Evolutionary conservation across 768 basidiomycete genomes (phyloP), one percentile per base, ranked within the genome.

Genomic region (Mycena belliarum): DNA sequence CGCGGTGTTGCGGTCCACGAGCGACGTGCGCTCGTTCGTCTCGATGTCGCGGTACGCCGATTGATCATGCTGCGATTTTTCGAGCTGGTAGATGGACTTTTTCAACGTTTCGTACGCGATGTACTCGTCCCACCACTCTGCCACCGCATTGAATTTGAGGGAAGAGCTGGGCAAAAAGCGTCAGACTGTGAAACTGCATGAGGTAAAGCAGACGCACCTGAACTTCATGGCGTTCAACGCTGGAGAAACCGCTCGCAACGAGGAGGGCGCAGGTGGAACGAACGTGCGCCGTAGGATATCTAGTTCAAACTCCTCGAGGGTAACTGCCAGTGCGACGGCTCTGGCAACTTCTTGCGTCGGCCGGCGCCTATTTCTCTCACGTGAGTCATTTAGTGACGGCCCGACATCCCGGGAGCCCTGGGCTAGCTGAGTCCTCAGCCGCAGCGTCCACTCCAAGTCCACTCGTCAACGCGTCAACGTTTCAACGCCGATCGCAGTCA

Each of bases 101-200:
- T 94, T 95, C 64, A 95, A 77, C 6, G 82, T 76, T 70, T 91
- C 92, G 68, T 95, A 95, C 86, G 88, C 83, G 43, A 95, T 91
- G 69, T 95, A 95, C 48, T 93, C 88, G 60, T 93, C 90, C 87
- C 89, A 91, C 93, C 93, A 95, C 49, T 95, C 93, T 0, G 92
- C 79, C 24, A 94, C 89, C 3, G 92, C 90, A 65, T 95, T 95
- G 74, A 95, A 95, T 71, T 93, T 91, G 67, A 95, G 81, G 10
- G 91, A 89, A 29, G 89, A 90, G 66, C 89, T 91, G 52, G 0
- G 54, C 9, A 32, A 24, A 2, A n/a, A 32, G 25, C 24, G 54
- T 45, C 24, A 51, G 15, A 38, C 33, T 33, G 23, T 18, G 38
- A 43, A 44, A 18, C 37, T 18, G 29, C 8, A 5, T 25, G 47